Evolutionary conservation across 2,329 filamentous ascomycete species (phyloP), one percentile per base, ranked within the genome.

Genomic region (Sarocladium oryzae): DNA sequence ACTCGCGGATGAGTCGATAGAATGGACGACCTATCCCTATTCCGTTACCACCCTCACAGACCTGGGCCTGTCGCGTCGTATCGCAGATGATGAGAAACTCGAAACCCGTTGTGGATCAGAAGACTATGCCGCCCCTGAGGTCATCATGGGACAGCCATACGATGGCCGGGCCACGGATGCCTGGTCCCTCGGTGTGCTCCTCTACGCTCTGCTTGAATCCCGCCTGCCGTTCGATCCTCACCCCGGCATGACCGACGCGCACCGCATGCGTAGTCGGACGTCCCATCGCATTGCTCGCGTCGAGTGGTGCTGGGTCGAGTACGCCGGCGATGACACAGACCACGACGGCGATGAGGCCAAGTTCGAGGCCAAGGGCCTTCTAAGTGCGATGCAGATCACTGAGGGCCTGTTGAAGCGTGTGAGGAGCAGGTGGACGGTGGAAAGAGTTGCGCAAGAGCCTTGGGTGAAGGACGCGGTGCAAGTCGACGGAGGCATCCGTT

Each of bases 51-150:
- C 90, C 2, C 77, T 99, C 37, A 95, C 91, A 15, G 93, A 99
- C 65, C 77, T 99, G 11, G 93, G 93, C 13, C 81, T 99, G 11
- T 95, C 90, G 2, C 82, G 92, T 51, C 85, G 87, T 32, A 88
- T 97, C 35, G 82, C 89, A 15, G 85, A 89, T 55, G 89, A 89
- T 50, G 89, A 95, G 57, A 85, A 92, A 54, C 78, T 99, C n/a
- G 88, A 88, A 55, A 97, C 92, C 2, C 82, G 93, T 9, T 99
- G 93, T 66, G 93, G 93, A 28, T 95, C 88, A 36, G 93, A 97
- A 69, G 93, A 99, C 69, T 99, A 99, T 64, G 92, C 92, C 2
- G 92, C 93, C 0, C 93, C 93, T 0, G 93, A 99, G 66, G 90
- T 99, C 41, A 85, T 99, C 51, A 89, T 99, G 76, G 92, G 92